Base-by-base conservation (phyloP, 75 land plant species). In the Cunninghamia lanceolata region DNA sequence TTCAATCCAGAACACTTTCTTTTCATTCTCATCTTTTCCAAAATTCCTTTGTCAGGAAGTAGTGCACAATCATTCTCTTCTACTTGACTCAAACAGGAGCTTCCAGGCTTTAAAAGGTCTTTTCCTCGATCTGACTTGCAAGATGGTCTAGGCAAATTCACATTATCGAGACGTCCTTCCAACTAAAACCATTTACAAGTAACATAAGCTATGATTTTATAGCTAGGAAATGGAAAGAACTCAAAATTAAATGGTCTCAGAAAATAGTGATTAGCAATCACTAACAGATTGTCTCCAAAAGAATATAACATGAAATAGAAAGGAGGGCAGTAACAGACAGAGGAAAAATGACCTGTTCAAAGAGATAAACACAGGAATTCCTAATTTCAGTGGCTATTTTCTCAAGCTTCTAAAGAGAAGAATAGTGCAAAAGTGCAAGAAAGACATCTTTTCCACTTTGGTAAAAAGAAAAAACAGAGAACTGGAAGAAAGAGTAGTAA, bases 21-120 rank as follows among this genome's bases (percentile, higher is more conserved):
- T 90, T 96, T 97, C 92, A 92, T 84, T 89, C 92, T 97, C 17
- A 84, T 30, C 84, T 92, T 96, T 63, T 97, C 98, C 96, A 94
- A 95, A 1, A 89, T 91, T 68, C 95, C 95, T 3, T 91, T 89
- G 40, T 86, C 91, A 82, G 91, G 84, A 56, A 92, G 88, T 17
- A 89, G 73, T 53, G 75, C 87, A 16, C 92, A 84, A n/a, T 89
- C 90, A 87, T 94, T 96, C 54, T 93, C 96, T 83, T 97, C 96
- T 74, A 86, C 86, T 7, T 83, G 43, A 50, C 84, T 83, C 59
- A 88, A 82, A 40, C 87, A 84, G 59, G 86, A 90, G 87, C 82
- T 87, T n/a, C 89, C 85, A 30, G 91, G 88, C 85, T 89, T 95
- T 14, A 87, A 86, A 84, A 87, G 75, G 35, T 93, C 95, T 76